Percentiles rank a stretch among this genome's conserved stretches.
phyloP scores from a whole-genome alignment of 129 eudicot genomes.

The Flaveria sonorensis region DNA sequence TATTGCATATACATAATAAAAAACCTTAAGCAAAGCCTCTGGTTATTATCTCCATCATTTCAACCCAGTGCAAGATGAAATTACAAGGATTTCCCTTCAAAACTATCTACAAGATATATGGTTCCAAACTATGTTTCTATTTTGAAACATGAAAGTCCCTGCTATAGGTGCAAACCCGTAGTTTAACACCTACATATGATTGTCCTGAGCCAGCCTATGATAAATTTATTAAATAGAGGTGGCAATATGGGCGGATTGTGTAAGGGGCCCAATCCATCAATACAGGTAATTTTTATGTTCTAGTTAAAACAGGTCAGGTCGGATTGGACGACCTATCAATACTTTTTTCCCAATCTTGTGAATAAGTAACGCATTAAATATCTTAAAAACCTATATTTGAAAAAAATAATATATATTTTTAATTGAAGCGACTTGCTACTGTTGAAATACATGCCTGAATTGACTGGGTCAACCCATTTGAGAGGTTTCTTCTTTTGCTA shows the following conservation, averaged over 20 bases:
- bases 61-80: background rate
- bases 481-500: background rate
- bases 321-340: background rate
- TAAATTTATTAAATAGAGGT: too few species aligned
- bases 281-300: background rate
- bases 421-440: background rate
- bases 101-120: background rate
- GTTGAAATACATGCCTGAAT: background rate
- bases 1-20: background rate
- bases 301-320: background rate
- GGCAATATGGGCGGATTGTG: background rate
- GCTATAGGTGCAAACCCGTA: background rate
- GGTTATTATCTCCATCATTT: too few species aligned
- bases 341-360: background rate
- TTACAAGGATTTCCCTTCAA: conserved; percentile 4
- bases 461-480: background rate
- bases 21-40: background rate
- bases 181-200: background rate
- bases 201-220: background rate
- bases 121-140: background rate
- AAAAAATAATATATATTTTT: background rate
- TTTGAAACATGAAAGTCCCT: background rate
- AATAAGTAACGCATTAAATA: background rate
- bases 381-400: background rate
- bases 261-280: background rate